Evolutionary conservation across 192 early-diverging fungal species (phyloP).

Genomic region (Coemansia pectinata): DNA sequence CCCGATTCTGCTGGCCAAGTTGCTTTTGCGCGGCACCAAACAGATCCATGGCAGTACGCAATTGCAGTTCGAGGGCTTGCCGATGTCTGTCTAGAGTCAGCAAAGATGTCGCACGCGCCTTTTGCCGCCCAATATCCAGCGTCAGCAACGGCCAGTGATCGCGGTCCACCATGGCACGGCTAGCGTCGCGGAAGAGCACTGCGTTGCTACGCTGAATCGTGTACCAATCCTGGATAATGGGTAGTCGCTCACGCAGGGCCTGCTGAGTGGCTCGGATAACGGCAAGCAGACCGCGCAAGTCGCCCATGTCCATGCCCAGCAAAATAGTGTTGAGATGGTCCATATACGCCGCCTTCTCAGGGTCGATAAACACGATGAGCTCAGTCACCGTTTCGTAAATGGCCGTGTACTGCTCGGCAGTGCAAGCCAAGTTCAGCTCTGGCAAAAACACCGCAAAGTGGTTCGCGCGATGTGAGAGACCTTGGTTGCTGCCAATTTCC

Average conservation of each 20-base stretch:
- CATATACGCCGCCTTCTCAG: conserved; percentile 69
- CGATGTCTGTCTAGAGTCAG: conserved; percentile 49
- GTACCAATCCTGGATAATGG: conserved; percentile 52
- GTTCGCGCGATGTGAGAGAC: conserved; percentile 64
- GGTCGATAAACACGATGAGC: conserved; percentile 82
- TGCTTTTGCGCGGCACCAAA: conserved; percentile 54
- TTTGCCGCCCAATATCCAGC: conserved; percentile 13
- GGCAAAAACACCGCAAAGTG: conserved; percentile 72
- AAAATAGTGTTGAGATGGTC: conserved; percentile 75
- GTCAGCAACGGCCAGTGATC: conserved; percentile 3
- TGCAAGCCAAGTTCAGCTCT: conserved; percentile 69
- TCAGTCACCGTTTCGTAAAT: conserved; percentile 75
- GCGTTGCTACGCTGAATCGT: conserved; percentile 41
- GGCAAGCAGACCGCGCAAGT: conserved; percentile 57
- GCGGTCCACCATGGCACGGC: conserved; percentile 1
- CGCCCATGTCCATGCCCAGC: conserved; percentile 76
- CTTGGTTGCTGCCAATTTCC: conserved; percentile 21
- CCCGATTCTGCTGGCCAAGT: conserved; percentile 22
- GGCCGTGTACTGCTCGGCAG: conserved; percentile 73
- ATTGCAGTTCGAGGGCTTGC: conserved; percentile 46
- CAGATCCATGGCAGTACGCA: conserved; percentile 54
- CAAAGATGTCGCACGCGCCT: conserved; percentile 30
- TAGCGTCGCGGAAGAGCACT: conserved; percentile 23
- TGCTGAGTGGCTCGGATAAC: conserved; percentile 48
- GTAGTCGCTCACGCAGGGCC: conserved; percentile 48